Conservation (phyloP, 2,329 filamentous ascomycete genomes). For the Incumbomyces lentus region DNA sequence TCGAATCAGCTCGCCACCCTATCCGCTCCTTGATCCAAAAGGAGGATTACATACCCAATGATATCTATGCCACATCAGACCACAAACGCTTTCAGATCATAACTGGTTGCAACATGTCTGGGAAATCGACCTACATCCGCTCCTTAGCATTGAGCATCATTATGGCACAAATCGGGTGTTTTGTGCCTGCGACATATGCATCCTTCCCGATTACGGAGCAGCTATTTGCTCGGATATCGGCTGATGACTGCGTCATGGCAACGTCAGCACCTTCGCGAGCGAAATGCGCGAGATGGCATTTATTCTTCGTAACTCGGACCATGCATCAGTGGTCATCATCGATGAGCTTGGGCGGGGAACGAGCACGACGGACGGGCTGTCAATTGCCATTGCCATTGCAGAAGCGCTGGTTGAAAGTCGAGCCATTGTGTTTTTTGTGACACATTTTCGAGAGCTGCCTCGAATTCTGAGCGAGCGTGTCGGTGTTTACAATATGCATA, state of each 20-base stretch:
- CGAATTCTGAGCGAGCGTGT: constrained; percentile 62
- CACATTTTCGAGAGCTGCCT: constrained; percentile 79
- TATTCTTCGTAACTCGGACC: constrained; percentile 73
- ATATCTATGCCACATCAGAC: constrained; percentile 65
- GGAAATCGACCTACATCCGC: constrained; percentile 90
- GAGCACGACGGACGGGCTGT: constrained; percentile 74
- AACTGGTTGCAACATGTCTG: constrained; percentile 96
- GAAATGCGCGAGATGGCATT: constrained; percentile 97
- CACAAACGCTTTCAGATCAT: constrained; percentile 83
- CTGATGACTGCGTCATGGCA: constrained; percentile 77
- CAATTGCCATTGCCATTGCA: constrained; percentile 80
- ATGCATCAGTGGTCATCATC: constrained; percentile 67
- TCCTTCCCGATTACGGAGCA: constrained; percentile 70
- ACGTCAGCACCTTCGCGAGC: constrained; percentile 82
- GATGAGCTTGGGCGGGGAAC: constrained; percentile 91
- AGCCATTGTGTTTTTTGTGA: constrained; percentile 82
- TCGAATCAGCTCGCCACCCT: constrained; percentile 67
- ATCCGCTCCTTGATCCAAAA: constrained; percentile 62
- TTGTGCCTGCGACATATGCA: constrained; percentile 77
- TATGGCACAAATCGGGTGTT: constrained; percentile 89
- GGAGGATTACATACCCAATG: constrained; percentile 70
- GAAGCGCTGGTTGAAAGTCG: constrained; percentile 74
- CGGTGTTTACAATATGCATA: constrained; percentile 73
- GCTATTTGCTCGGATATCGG: constrained; percentile 77
- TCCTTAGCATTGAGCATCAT: constrained; percentile 73